Conservation (phyloP, 2,329 filamentous ascomycete genomes). For the Scedosporium minutisporum region DNA sequence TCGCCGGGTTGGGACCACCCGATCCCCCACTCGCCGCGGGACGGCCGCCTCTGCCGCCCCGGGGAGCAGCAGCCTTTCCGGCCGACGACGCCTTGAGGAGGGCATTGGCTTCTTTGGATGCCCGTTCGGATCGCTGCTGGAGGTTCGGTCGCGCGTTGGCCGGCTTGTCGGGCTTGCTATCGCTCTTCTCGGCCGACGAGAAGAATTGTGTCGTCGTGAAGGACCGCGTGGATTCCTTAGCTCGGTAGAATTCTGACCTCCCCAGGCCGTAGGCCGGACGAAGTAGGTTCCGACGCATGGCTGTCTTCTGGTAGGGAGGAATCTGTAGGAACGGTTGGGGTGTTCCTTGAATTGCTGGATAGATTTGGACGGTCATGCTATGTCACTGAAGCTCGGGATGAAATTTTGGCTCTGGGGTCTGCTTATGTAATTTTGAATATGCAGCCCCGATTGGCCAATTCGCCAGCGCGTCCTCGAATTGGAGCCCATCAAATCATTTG, state of each 20-base stretch:
- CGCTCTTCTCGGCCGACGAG: conserved; percentile 19
- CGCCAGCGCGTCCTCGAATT: too few species aligned
- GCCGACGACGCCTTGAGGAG: conserved; percentile 16
- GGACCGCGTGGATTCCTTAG: conserved; percentile 3
- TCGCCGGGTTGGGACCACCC: not conserved
- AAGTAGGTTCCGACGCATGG: conserved; percentile 9
- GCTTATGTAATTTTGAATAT: not conserved
- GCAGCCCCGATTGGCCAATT: not conserved
- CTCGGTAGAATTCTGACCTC: conserved; percentile 1
- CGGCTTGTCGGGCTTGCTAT: conserved; percentile 10
- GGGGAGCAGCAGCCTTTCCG: conserved; percentile 3
- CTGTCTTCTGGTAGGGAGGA: not conserved
- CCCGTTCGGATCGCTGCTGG: conserved; percentile 22
- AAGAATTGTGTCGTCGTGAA: conserved; percentile 27
- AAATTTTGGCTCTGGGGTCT: not conserved
- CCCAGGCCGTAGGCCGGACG: conserved; percentile 9
- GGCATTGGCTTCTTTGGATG: conserved; percentile 23
- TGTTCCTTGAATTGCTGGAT: not conserved
- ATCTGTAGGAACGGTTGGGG: not conserved
- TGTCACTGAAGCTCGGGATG: not conserved
- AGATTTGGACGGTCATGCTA: not conserved
- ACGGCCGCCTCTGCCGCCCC: conserved; percentile 8
- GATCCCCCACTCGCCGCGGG: conserved; percentile 9
- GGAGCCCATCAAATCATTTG: not conserved
- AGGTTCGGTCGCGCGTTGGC: conserved; percentile 10